Conservation (phyloP, 2,329 filamentous ascomycete genomes). For the Pseudogymnoascus sp. region DNA sequence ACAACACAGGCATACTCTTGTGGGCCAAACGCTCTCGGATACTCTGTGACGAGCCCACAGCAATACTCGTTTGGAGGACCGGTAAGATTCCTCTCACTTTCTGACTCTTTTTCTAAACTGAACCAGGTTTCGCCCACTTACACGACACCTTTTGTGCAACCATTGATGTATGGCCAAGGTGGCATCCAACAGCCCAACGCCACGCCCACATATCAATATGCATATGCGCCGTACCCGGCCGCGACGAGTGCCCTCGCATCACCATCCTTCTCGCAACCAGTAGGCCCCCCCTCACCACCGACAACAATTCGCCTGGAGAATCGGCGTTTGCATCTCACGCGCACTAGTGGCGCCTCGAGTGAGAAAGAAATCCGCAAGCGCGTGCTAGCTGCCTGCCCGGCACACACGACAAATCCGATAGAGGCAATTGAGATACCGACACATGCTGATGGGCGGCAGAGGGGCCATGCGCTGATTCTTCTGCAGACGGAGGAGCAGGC, state of each 20-base stretch:
- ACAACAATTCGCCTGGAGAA: not conserved
- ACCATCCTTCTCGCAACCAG: not conserved
- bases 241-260: not conserved
- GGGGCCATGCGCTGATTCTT: slow-evolving; percentile 2
- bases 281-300: not conserved
- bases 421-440: not conserved
- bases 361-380: not conserved
- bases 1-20: not conserved
- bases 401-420: not conserved
- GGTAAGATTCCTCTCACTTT: not conserved
- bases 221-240: not conserved
- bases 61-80: not conserved
- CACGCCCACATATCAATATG: slow-evolving; percentile 4
- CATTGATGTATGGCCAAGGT: slow-evolving; percentile 5
- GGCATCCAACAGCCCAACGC: not conserved
- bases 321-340: slow-evolving; percentile 1
- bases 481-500: slow-evolving; percentile 2
- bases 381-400: not conserved
- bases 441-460: not conserved
- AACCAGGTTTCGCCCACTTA: slow-evolving; percentile 5
- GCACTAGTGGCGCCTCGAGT: slow-evolving; percentile 1
- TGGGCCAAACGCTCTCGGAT: not conserved
- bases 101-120: not conserved
- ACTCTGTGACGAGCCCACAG: not conserved
- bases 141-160: not conserved